Conservation (phyloP, 306 rosid genomes). For the Rosa chinensis region DNA sequence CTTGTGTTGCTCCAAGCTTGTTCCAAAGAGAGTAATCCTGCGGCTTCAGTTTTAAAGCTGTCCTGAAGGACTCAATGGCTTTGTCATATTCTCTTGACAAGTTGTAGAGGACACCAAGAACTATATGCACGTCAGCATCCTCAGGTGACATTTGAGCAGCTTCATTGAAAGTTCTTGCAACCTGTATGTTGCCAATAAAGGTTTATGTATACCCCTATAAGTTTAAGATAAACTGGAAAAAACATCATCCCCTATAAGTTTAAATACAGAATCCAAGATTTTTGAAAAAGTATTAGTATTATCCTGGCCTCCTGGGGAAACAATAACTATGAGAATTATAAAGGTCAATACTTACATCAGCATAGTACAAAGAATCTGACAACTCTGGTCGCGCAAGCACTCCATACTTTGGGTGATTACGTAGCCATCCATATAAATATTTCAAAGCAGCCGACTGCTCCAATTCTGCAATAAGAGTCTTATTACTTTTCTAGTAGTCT, state of each 20-base stretch:
- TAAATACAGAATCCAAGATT: neutral
- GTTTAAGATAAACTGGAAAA: neutral
- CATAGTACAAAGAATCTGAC: conserved; percentile 74
- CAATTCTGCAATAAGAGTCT: conserved; percentile 60
- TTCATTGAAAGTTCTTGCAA: conserved; percentile 77
- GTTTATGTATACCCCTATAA: conserved; percentile 3
- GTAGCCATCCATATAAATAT: conserved; percentile 87
- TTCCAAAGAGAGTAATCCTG: conserved; percentile 98
- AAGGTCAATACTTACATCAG: conserved; percentile 70
- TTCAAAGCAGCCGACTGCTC: conserved; percentile 87
- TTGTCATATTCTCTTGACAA: conserved; percentile 89
- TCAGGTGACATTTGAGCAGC: conserved; percentile 91
- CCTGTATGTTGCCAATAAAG: conserved; percentile 44
- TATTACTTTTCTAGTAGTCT: neutral
- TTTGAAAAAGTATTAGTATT: neutral
- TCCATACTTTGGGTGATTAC: conserved; percentile 83
- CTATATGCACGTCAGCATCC: conserved; percentile 94
- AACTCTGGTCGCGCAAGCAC: conserved; percentile 70
- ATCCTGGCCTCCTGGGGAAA: neutral
- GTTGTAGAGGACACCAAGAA: conserved; percentile 92
- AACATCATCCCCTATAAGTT: neutral
- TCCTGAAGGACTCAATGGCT: conserved; percentile 81
- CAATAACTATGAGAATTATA: conserved; percentile 2
- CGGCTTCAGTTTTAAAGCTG: conserved; percentile 87
- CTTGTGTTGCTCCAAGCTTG: conserved; percentile 99